phyloP scores from a whole-genome alignment of 108 stramenopile genomes.

The Conticribra weissflogii region DNA sequence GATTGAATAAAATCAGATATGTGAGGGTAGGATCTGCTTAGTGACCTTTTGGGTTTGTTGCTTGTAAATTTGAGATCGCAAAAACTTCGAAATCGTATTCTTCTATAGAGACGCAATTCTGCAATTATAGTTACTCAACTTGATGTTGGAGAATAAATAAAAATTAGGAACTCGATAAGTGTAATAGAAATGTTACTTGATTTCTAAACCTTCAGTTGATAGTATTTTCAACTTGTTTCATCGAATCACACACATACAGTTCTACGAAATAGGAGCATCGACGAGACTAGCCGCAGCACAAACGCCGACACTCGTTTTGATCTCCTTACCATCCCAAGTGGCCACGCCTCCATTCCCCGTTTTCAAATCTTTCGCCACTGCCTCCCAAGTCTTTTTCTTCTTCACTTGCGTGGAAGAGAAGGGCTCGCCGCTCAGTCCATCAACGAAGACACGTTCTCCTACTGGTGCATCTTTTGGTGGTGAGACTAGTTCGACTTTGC shows the following conservation, averaged over 20 bases:
- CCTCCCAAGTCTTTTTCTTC: constrained; percentile 88
- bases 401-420: constrained; percentile 81
- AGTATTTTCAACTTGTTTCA: no score
- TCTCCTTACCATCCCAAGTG: constrained; percentile 78
- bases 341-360: constrained; percentile 79
- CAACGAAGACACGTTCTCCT: constrained; percentile 87
- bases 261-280: constrained; percentile 76
- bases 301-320: constrained; percentile 75
- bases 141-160: no score
- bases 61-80: no score
- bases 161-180: no score
- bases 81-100: no score
- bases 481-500: constrained; percentile 77
- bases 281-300: constrained; percentile 72
- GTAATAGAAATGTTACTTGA: no score
- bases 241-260: not conserved
- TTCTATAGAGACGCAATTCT: no score
- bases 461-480: constrained; percentile 80
- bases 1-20: no score
- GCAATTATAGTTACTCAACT: no score
- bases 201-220: no score
- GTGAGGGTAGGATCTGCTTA: no score
- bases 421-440: constrained; percentile 82
- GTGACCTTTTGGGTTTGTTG: no score
- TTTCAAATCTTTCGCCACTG: constrained; percentile 72